Percentiles rank a stretch among this genome's conserved stretches.
phyloP scores from a whole-genome alignment of 1,284 basidiomycete genomes.

The Ustilago nuda region DNA sequence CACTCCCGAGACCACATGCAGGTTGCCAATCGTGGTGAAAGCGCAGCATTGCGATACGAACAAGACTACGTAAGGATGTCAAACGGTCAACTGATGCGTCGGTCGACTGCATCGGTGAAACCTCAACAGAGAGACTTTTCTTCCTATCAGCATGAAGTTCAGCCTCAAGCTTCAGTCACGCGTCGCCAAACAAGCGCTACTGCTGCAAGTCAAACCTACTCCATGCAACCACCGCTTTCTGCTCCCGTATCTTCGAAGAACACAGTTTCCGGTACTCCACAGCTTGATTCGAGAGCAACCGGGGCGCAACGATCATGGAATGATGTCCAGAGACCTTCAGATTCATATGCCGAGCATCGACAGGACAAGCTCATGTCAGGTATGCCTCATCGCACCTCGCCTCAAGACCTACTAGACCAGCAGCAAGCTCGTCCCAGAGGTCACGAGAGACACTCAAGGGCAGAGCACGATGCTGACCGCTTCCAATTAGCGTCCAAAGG shows the following conservation, averaged over 20 bases:
- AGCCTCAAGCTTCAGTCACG: background rate
- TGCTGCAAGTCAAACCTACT: background rate
- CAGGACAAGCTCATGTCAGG: background rate
- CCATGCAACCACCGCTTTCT: background rate
- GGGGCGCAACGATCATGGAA: background rate
- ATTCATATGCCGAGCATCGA: background rate
- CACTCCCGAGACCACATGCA: background rate
- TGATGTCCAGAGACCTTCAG: background rate
- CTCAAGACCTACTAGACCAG: background rate
- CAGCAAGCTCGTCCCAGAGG: background rate
- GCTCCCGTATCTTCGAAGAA: background rate
- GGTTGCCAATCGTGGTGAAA: background rate
- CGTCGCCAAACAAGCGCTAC: background rate
- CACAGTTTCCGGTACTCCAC: background rate
- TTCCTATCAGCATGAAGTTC: background rate
- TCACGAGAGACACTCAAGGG: background rate
- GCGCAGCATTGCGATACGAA: background rate
- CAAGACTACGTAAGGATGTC: background rate
- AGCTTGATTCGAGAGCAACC: background rate
- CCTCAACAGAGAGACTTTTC: background rate
- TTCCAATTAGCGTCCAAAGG: background rate
- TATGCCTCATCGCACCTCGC: background rate
- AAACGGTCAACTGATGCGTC: background rate
- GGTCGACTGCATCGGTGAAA: background rate
- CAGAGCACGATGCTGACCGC: background rate